A percentile compares a stretch with the other conserved stretches of the same genome.
phyloP scores from a whole-genome alignment of 345 rosid species.

The Noccaea bulbosa region DNA sequence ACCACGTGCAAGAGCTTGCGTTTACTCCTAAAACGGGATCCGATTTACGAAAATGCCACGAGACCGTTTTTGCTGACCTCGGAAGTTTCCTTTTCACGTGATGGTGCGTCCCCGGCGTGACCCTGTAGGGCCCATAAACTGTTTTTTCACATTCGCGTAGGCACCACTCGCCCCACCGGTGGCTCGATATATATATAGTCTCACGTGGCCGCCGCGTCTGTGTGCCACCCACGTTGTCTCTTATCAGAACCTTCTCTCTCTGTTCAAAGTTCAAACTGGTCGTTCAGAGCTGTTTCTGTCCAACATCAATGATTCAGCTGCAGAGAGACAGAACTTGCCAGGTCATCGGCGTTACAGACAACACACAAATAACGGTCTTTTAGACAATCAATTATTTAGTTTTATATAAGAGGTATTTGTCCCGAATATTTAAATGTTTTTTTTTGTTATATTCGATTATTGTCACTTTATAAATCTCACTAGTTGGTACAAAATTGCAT shows the following conservation, averaged over 20 bases:
- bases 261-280: slow-evolving; percentile 46
- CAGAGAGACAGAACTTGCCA: slow-evolving; percentile 40
- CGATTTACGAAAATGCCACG: slow-evolving; percentile 34
- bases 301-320: slow-evolving; percentile 27
- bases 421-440: neutral
- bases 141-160: slow-evolving; percentile 17
- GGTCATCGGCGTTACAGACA: slow-evolving; percentile 30
- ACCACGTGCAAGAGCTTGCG: slow-evolving; percentile 22
- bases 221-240: slow-evolving; percentile 41
- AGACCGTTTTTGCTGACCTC: slow-evolving; percentile 36
- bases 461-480: neutral
- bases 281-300: slow-evolving; percentile 40
- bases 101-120: slow-evolving; percentile 45
- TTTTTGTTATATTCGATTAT: neutral
- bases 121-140: slow-evolving; percentile 36
- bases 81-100: slow-evolving; percentile 45
- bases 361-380: slow-evolving; percentile 39
- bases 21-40: slow-evolving; percentile 1
- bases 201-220: slow-evolving; percentile 41
- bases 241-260: slow-evolving; percentile 42
- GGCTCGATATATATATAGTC: slow-evolving; percentile 30
- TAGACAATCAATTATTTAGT: neutral
- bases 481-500: slow-evolving; percentile 8
- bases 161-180: slow-evolving; percentile 36
- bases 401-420: neutral